Evolutionary conservation across 139 green algal species (phyloP), one percentile per base, ranked within the genome.

Genomic region (Trebouxia sp.): DNA sequence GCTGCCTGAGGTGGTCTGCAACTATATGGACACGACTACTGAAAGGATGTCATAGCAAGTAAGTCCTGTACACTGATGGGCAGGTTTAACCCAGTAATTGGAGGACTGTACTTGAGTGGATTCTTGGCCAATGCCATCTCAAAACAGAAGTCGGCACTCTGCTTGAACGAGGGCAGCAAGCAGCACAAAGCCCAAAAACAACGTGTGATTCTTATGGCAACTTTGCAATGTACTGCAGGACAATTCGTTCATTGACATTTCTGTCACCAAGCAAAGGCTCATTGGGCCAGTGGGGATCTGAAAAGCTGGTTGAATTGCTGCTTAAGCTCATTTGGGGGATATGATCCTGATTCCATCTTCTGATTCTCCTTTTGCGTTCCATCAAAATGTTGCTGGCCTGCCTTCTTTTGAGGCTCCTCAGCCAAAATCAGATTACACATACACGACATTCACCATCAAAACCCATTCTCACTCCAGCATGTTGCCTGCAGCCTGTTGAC

Each of bases 281-380:
- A 42, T 45, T 10, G 32, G 8, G 62, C 62, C 62, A 43, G 26
- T 72, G 17, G 37, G 62, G 32, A 43, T 72, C 62, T 72, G 62
- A 24, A 45, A 43, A n/a, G 62, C 62, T 72, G 62, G 43, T 65
- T 65, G 55, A 35, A 72, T 72, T 72, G 62, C 62, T 72, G 62
- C 62, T 72, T 72, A 35, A 72, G 62, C 62, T 72, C 62, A 30
- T 72, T 72, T 26, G n/a, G 32, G 62, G 62, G n/a, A 28, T 26
- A 10, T n/a, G 20, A 11, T 37, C 12, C 15, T 72, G 62, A 45
- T 72, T 41, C 15, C n/a, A n/a, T n/a, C n/a, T 37, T 9, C 15
- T 72, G 62, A 45, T 72, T 41, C 15, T 35, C 28, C 26, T 45
- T 43, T 6, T 20, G 6, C 5, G 55, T 39, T 35, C 55, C n/a